Conservation (phyloP, 148 eudicot species). For the Camellia japonica region DNA sequence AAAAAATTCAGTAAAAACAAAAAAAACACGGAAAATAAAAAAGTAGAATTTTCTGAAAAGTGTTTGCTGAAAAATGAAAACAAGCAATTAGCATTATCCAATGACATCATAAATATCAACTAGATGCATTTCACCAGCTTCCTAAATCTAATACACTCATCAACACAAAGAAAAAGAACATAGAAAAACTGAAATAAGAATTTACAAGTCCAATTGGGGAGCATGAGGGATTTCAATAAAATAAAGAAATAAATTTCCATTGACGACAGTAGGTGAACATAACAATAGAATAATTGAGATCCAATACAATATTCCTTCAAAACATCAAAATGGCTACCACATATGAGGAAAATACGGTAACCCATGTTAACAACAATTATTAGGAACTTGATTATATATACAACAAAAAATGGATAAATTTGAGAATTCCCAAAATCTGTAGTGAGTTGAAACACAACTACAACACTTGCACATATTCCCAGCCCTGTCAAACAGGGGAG, state of each 20-base stretch:
- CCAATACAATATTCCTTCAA: neutral
- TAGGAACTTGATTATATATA: slow-evolving; percentile 9
- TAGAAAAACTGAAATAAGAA: no score
- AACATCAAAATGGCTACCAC: neutral
- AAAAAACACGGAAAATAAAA: no score
- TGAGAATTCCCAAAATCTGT: neutral
- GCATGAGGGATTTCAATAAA: neutral
- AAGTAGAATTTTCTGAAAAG: no score
- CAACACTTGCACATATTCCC: slow-evolving; percentile 16
- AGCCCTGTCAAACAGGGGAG: slow-evolving; percentile 12
- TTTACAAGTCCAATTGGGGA: no score
- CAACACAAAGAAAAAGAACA: no score
- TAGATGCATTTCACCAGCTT: no score
- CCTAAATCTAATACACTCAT: no score
- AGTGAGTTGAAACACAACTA: slow-evolving; percentile 6
- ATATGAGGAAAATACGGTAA: neutral
- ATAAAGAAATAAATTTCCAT: neutral
- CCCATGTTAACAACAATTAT: slow-evolving; percentile 7
- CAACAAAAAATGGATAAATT: slow-evolving; percentile 29
- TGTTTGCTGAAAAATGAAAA: no score
- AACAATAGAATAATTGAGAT: neutral
- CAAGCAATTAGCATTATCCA: no score
- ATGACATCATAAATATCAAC: no score
- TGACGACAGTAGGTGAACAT: neutral
- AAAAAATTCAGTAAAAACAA: no score